phyloP scores from a whole-genome alignment of 2,329 filamentous ascomycete genomes.

The Macrophomina phaseolina region DNA sequence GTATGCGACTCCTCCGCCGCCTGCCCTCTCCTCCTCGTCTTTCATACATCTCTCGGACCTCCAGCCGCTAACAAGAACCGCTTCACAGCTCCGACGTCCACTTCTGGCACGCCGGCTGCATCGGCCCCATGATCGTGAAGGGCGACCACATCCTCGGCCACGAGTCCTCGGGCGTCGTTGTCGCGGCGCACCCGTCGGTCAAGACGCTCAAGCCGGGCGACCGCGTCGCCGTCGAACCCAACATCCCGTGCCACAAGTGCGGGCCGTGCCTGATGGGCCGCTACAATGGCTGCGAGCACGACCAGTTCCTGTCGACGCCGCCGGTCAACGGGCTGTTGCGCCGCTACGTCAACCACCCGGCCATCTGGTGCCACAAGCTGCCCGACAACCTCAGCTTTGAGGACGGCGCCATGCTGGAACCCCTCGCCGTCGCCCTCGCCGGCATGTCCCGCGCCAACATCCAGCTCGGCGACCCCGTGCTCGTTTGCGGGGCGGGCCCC shows the following conservation, averaged over 20 bases:
- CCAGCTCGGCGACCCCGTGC: conserved; percentile 80
- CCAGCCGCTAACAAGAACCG: neutral
- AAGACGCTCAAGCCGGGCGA: conserved; percentile 80
- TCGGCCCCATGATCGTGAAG: conserved; percentile 92
- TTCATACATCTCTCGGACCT: too few species aligned
- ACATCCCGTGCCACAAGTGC: conserved; percentile 89
- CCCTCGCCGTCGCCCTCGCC: conserved; percentile 85
- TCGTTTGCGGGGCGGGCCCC: conserved; percentile 91
- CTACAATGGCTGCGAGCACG: conserved; percentile 91
- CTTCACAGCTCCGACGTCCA: conserved; percentile 83
- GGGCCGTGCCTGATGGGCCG: conserved; percentile 89
- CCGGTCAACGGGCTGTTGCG: conserved; percentile 85
- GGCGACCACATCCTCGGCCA: conserved; percentile 92
- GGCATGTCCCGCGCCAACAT: conserved; percentile 84
- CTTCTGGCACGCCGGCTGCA: conserved; percentile 95
- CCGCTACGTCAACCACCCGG: conserved; percentile 93
- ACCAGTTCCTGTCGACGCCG: conserved; percentile 88
- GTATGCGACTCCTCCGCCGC: conserved; percentile 53
- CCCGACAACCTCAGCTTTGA: conserved; percentile 84
- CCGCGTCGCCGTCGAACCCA: conserved; percentile 91
- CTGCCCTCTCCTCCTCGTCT: neutral
- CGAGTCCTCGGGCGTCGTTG: conserved; percentile 83
- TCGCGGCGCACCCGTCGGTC: conserved; percentile 83
- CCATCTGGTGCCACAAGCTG: conserved; percentile 95
- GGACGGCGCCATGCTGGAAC: conserved; percentile 88